A percentile compares a stretch with the other conserved stretches of the same genome.
These are phyloP conservation scores for Torulaspora globosa DNA, from an alignment of 1,139 yeast species.

Conservation along the genomic window DNA sequence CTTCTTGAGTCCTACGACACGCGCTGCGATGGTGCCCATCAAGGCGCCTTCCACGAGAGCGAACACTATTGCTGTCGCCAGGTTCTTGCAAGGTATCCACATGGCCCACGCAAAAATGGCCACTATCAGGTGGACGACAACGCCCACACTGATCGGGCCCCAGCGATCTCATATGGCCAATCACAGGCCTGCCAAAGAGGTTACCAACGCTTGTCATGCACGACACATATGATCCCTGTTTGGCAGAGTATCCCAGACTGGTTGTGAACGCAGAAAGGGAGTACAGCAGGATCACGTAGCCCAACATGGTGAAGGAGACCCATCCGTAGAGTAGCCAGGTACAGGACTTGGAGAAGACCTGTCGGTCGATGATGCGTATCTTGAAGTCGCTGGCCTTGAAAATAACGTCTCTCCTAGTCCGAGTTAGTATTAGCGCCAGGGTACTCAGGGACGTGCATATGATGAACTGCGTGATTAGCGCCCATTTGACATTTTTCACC, in stretches of 20 bases:
- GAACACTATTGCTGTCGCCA: constrained; percentile 48
- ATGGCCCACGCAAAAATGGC: constrained; percentile 45
- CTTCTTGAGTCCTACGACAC: constrained; percentile 47
- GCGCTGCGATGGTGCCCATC: constrained; percentile 47
- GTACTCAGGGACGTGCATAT: constrained; percentile 39
- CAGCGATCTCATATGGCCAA: constrained; percentile 50
- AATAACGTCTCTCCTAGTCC: constrained; percentile 41
- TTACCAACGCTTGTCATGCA: constrained; percentile 61
- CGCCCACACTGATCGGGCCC: constrained; percentile 53
- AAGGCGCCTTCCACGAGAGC: constrained; percentile 47
- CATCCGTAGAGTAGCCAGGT: constrained; percentile 46
- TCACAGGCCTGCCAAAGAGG: constrained; percentile 55
- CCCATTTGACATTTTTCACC: constrained; percentile 58
- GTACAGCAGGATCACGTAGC: constrained; percentile 57
- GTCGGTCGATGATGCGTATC: constrained; percentile 27
- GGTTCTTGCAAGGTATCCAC: constrained; percentile 60
- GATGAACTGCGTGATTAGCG: constrained; percentile 54
- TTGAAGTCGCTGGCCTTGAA: constrained; percentile 26
- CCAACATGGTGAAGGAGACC: constrained; percentile 50
- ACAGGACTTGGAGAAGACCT: constrained; percentile 39
- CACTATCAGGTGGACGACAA: constrained; percentile 35
- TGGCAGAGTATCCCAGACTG: constrained; percentile 51
- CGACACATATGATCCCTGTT: constrained; percentile 57
- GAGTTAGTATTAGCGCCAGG: constrained; percentile 42
- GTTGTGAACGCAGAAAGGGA: constrained; percentile 57